Evolutionary conservation across 2,329 filamentous ascomycete species (phyloP).

Genomic region (Clathrospora elynae): DNA sequence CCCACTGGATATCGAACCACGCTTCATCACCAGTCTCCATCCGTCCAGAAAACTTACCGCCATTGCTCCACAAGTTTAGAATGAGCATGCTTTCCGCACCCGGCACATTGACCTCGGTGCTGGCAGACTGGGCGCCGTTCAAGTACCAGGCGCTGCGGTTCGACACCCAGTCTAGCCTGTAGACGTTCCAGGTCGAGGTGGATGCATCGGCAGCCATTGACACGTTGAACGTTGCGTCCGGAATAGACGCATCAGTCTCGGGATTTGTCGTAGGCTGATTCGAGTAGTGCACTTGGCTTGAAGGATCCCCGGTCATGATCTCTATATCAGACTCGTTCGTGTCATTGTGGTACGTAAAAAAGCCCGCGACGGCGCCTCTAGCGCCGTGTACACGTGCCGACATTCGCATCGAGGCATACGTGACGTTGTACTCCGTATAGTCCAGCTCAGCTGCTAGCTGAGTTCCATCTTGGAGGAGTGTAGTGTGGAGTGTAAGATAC

Average conservation of each 20-base stretch:
- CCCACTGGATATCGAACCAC: conserved; percentile 18
- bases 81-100: conserved; percentile 13
- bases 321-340: conserved; percentile 19
- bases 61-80: conserved; percentile 20
- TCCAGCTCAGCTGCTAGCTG: conserved; percentile 14
- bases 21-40: conserved; percentile 15
- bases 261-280: conserved; percentile 16
- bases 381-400: conserved; percentile 14
- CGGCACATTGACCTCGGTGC: conserved; percentile 12
- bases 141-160: conserved; percentile 20
- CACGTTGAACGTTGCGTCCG: conserved; percentile 17
- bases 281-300: conserved; percentile 9
- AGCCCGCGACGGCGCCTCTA: conserved; percentile 15
- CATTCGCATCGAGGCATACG: conserved; percentile 18
- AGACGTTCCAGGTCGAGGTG: conserved; percentile 15
- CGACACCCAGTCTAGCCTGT: conserved; percentile 15
- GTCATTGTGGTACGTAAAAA: conserved; percentile 21
- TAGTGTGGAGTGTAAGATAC: conserved; percentile 11
- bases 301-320: conserved; percentile 10
- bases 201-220: conserved; percentile 1
- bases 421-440: conserved; percentile 17
- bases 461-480: conserved; percentile 6
- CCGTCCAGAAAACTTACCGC: conserved; percentile 10
- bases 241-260: conserved; percentile 9
- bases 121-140: conserved; percentile 6